Percentiles rank a stretch among this genome's conserved stretches.
Conservation (phyloP, 352 stramenopile genomes). For the Phytophthora melonis region DNA sequence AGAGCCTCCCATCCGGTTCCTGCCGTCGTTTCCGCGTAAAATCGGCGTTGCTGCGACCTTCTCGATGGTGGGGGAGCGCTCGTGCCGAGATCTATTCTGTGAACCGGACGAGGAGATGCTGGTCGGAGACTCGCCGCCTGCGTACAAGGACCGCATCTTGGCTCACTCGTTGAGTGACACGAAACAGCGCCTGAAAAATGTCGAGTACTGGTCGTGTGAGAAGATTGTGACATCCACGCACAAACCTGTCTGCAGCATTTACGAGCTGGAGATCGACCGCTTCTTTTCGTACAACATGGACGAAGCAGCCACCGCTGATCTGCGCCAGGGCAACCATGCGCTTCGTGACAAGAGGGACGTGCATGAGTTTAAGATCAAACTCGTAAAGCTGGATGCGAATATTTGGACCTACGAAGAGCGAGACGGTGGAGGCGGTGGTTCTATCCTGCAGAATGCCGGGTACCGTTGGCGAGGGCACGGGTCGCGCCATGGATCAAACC, state of each 20-base stretch:
- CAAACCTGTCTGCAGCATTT: conserved; percentile 79
- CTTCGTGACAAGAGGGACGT: conserved; percentile 70
- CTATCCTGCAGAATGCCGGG: conserved; percentile 24
- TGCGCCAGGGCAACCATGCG: conserved; percentile 57
- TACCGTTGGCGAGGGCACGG: conserved; percentile 38
- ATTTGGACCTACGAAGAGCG: conserved; percentile 75
- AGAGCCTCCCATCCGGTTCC: conserved; percentile 77
- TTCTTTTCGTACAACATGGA: conserved; percentile 78
- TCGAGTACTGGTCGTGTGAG: conserved; percentile 76
- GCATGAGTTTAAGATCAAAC: conserved; percentile 75
- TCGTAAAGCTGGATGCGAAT: conserved; percentile 80
- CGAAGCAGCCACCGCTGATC: conserved; percentile 55
- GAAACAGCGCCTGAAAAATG: conserved; percentile 61
- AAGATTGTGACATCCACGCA: conserved; percentile 70
- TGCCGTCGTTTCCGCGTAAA: conserved; percentile 79
- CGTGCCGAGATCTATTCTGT: conserved; percentile 63
- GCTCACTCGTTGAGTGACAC: conserved; percentile 75
- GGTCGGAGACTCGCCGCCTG: conserved; percentile 42
- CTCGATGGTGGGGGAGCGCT: conserved; percentile 71
- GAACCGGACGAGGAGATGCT: conserved; percentile 46
- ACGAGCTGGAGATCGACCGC: conserved; percentile 78
- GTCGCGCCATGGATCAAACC: conserved; percentile 44
- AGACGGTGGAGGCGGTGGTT: conserved; percentile 23
- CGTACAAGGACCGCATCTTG: conserved; percentile 83
- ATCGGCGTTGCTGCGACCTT: conserved; percentile 68